Evolutionary conservation across 2,329 filamentous ascomycete genomes (phyloP), one percentile per base, ranked within the genome.

Genomic region (Hymenoscyphus salicellus): DNA sequence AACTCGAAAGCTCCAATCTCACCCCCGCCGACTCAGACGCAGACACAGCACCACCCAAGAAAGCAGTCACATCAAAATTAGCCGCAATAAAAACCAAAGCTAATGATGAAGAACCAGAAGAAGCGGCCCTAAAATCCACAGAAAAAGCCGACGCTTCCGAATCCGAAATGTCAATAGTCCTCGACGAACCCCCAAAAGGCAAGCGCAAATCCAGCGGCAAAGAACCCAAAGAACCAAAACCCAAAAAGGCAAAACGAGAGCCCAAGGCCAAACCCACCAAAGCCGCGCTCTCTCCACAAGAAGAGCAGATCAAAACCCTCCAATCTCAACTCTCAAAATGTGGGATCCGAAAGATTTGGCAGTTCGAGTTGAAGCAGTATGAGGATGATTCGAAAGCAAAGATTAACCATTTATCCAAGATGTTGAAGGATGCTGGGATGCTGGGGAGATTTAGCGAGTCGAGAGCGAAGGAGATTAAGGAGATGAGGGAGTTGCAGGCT

Each of bases 301-400:
- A 92, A 65, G 87, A 85, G 3, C 91, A 96, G 75, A 90, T 97
- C 75, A 98, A 97, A 77, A 90, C 88, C 58, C 82, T 98, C 3
- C 94, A 98, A 78, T 86, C 87, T 8, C 92, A 94, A 77, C 84
- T 99, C 6, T 79, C 89, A 56, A 97, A 97, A 77, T 99, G 94
- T 73, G 94, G 94, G 33, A 86, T 97, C 63, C 89, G 92, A 61
- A 98, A 97, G 75, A 85, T 97, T 66, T 99, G 95, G 94, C 86
- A 85, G 59, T 87, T 89, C 68, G 92, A 97, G 77, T 83, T 99
- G 32, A 91, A 91, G 75, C 81, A 87, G 62, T 93, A 86, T 72
- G 84, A 83, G 1, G 85, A 88, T 63, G 90, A 93, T 28, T 75
- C 84, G 3, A 89, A 87, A 66, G 91, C 86, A 59, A 97, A 97